Percentiles rank a stretch among this genome's conserved stretches.
Evolutionary conservation across 2,329 filamentous ascomycete species (phyloP).

Genomic region (Claviceps digitariae): DNA sequence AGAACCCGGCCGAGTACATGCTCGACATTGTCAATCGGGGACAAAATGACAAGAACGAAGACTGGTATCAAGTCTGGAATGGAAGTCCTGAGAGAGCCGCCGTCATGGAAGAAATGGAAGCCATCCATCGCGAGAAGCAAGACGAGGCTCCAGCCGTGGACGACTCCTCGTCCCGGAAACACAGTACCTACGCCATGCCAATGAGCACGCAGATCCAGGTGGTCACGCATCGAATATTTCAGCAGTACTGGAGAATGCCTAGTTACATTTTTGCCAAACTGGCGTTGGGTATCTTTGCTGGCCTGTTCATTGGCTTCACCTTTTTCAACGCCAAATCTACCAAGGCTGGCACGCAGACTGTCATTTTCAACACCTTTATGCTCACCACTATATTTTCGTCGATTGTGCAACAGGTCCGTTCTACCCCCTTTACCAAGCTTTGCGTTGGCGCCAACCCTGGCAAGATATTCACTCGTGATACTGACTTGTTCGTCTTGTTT

Average conservation of each 20-base stretch:
- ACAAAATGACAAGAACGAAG: conserved; percentile 24
- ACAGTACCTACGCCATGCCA: conserved; percentile 65
- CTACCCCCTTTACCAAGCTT: background rate
- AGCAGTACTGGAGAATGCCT: conserved; percentile 75
- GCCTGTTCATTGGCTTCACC: conserved; percentile 63
- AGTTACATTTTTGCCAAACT: conserved; percentile 65
- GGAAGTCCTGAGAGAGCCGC: conserved; percentile 34
- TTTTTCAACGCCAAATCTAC: conserved; percentile 45
- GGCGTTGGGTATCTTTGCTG: conserved; percentile 42
- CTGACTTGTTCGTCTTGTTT: background rate
- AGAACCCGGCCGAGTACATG: conserved; percentile 70
- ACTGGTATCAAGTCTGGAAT: conserved; percentile 60
- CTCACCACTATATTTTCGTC: conserved; percentile 60
- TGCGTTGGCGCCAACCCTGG: background rate
- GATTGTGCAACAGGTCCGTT: conserved; percentile 43
- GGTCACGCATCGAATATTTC: conserved; percentile 57
- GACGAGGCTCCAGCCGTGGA: conserved; percentile 2
- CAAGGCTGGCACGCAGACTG: conserved; percentile 58
- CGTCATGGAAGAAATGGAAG: conserved; percentile 48
- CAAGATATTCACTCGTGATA: background rate
- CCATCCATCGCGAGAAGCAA: conserved; percentile 39
- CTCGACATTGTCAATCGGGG: conserved; percentile 37
- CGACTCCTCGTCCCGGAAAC: conserved; percentile 12
- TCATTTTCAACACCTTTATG: conserved; percentile 66
- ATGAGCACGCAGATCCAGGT: conserved; percentile 51